Conservation (phyloP, 1,139 yeast species). For the Geotrichum reessii region DNA sequence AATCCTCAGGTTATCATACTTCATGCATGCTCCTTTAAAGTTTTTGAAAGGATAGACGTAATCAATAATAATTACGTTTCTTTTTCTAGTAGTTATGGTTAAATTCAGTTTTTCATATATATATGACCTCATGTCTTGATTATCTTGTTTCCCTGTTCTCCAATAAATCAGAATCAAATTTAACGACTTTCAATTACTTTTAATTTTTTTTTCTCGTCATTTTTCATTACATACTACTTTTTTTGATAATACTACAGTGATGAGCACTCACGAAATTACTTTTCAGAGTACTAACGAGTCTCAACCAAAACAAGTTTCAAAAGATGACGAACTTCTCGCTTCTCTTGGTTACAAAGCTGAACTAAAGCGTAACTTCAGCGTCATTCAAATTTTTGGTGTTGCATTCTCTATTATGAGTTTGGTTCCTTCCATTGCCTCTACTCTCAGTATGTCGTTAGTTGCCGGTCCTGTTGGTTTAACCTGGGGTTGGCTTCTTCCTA, state of each 20-base stretch:
- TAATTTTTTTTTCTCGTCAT: too few species aligned
- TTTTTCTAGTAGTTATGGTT: too few species aligned
- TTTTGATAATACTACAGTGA: background rate
- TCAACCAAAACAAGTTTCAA: background rate
- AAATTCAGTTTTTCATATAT: too few species aligned
- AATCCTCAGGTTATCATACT: too few species aligned
- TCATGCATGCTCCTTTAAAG: too few species aligned
- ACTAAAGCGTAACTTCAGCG: slow-evolving; percentile 58
- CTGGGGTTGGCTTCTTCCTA: slow-evolving; percentile 61
- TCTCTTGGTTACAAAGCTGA: slow-evolving; percentile 67
- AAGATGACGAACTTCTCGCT: slow-evolving; percentile 33
- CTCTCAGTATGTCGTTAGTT: slow-evolving; percentile 41
- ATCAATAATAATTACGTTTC: too few species aligned
- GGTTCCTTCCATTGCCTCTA: slow-evolving; percentile 56
- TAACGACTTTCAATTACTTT: too few species aligned
- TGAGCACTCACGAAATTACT: background rate
- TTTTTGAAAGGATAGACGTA: too few species aligned
- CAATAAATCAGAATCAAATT: too few species aligned
- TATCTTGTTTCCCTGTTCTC: too few species aligned
- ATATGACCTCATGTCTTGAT: too few species aligned
- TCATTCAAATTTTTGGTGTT: slow-evolving; percentile 50
- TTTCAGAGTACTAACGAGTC: background rate
- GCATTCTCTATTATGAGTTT: slow-evolving; percentile 72
- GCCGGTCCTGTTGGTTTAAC: slow-evolving; percentile 55
- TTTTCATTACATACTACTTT: too few species aligned